Evolutionary conservation across 2,329 filamentous ascomycete genomes (phyloP), one percentile per base, ranked within the genome.

Genomic region (Coleophoma cylindrospora): DNA sequence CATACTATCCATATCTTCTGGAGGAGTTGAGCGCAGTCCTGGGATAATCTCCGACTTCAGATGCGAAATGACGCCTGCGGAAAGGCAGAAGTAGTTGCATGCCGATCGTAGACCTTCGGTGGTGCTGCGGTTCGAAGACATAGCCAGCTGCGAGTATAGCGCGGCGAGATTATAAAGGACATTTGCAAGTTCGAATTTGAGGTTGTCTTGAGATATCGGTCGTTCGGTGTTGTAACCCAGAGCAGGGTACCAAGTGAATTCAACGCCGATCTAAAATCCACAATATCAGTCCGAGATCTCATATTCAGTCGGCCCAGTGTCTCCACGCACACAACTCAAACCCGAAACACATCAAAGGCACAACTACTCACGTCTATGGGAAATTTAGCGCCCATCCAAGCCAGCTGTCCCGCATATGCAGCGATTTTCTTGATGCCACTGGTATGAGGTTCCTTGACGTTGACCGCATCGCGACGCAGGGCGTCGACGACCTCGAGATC

Each of bases 231-330:
- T 92, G 68, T 96, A 96, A 47, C 92, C 94, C 50, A 97, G 74
- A 4, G 92, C 86, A 12, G 91, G 89, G 71, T 95, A 96, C 94
- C 94, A 99, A 3, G 89, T 87, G 63, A 99, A 99, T 52, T 97
- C 91, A 53, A 91, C 89, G 17, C 94, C 94, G 57, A 96, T 89
- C 87, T 91, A 61, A 56, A 49, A 46, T 33, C 36, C 44, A 15
- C 49, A 49, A 36, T 27, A 54, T 55, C 36, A 61, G 46, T 43
- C 34, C 40, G 3, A 27, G 27, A 27, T 27, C 27, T 27, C 27
- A 10, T 8, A 27, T 27, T 5, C 4, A 27, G 27, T 10, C 4
- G 27, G 27, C 9, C 27, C 9, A 27, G 27, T 27, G 7, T 3
- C 27, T 27, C 27, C 4, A 27, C 27, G 27, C 27, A 10, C 27